phyloP scores from a whole-genome alignment of 768 basidiomycete genomes.

The Cantharellus cinnabarinus region DNA sequence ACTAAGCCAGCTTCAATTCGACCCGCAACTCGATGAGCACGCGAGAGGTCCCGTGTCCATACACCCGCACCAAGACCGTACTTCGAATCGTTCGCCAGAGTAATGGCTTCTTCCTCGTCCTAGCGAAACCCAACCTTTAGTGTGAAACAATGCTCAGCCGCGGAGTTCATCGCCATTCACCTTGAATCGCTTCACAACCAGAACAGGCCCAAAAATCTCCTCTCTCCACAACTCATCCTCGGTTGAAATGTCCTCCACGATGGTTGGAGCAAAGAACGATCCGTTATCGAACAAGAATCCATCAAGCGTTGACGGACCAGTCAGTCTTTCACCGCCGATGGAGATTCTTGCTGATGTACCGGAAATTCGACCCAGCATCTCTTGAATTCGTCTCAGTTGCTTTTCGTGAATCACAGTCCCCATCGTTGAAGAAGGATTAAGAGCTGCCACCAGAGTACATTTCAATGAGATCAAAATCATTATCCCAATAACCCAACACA shows the following conservation, averaged over 20 bases:
- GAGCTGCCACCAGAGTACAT: constrained; percentile 24
- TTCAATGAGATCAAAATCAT: background rate
- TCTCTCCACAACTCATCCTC: constrained; percentile 57
- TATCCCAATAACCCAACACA: constrained; percentile 10
- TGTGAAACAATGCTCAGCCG: background rate
- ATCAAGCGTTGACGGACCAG: constrained; percentile 41
- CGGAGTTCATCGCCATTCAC: constrained; percentile 13
- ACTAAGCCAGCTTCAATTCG: constrained; percentile 55
- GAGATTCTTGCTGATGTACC: constrained; percentile 20
- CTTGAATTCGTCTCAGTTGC: constrained; percentile 45
- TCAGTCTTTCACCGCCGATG: constrained; percentile 46
- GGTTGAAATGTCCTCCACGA: constrained; percentile 36
- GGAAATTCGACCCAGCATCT: constrained; percentile 25
- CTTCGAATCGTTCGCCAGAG: constrained; percentile 51
- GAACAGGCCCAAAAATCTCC: constrained; percentile 76
- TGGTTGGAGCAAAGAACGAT: constrained; percentile 62
- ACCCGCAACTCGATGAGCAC: constrained; percentile 53
- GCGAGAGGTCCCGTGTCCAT: constrained; percentile 57
- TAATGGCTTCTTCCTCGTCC: constrained; percentile 45
- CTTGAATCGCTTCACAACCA: constrained; percentile 37
- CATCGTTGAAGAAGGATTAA: constrained; percentile 53
- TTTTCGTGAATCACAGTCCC: constrained; percentile 53
- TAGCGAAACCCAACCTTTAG: constrained; percentile 10
- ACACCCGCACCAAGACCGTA: constrained; percentile 68
- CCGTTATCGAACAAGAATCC: constrained; percentile 50